These are phyloP conservation scores for Pseudogymnoascus sp. DNA, from an alignment of 2,329 filamentous ascomycete genomes.

Conservation along the genomic window DNA sequence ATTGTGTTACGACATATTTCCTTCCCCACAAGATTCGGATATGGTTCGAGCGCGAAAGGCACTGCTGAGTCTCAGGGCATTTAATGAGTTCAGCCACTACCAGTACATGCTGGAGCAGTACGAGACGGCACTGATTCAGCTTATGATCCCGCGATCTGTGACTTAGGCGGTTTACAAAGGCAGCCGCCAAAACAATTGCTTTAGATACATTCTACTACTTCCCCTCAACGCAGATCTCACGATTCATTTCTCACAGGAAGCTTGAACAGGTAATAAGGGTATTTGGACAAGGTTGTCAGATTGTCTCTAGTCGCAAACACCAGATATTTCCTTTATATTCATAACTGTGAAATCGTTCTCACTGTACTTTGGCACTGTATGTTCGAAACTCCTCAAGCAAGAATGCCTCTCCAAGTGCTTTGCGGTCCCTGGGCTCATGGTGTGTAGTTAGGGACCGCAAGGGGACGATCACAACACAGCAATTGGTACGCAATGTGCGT, in stretches of 20 bases:
- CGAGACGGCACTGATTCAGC: neutral
- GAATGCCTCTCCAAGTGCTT: neutral
- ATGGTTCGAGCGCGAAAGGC: neutral
- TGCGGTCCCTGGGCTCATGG: neutral
- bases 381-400: neutral
- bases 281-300: no score
- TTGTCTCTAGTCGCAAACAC: no score
- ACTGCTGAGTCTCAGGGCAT: neutral
- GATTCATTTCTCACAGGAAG: conserved; percentile 18
- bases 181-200: neutral
- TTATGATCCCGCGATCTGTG: neutral
- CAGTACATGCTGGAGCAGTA: neutral
- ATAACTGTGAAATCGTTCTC: no score
- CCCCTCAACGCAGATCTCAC: neutral
- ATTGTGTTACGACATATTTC: neutral
- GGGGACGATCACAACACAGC: neutral
- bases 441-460: neutral
- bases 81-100: neutral
- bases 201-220: neutral
- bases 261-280: neutral
- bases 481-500: neutral
- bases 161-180: neutral
- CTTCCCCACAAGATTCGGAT: neutral
- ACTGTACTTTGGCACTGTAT: neutral
- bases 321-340: no score